Conservation (phyloP, 208 protist species). For the Trypanosoma scelopori region DNA sequence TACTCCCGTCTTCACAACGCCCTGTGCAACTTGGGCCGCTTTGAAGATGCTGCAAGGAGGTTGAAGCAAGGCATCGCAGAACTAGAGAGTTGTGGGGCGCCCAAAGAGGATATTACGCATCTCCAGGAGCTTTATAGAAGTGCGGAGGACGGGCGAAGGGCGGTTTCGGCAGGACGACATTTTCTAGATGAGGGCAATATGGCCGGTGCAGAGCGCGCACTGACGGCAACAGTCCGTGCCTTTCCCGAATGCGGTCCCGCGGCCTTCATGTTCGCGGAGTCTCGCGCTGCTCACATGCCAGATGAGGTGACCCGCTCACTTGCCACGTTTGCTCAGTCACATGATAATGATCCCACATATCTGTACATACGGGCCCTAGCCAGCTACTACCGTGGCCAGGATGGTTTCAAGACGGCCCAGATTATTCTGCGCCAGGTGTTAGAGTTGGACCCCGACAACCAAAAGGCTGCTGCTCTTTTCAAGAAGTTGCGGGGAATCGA, state of each 20-base stretch:
- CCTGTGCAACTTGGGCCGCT: conserved; percentile 70
- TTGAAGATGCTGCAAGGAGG: conserved; percentile 51
- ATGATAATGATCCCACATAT: conserved; percentile 60
- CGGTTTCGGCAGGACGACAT: conserved; percentile 30
- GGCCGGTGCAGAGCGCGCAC: conserved; percentile 34
- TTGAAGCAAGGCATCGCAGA: conserved; percentile 26
- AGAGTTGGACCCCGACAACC: conserved; percentile 79
- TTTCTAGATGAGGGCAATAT: conserved; percentile 41
- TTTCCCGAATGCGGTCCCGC: conserved; percentile 65
- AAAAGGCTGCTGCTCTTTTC: conserved; percentile 57
- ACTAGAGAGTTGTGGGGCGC: conserved; percentile 16
- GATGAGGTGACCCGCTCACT: conserved; percentile 62
- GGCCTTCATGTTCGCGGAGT: conserved; percentile 67
- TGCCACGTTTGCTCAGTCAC: conserved; percentile 39
- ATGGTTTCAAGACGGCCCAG: conserved; percentile 66
- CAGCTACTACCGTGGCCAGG: conserved; percentile 70
- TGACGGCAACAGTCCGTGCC: conserved; percentile 32
- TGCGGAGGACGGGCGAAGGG: conserved; percentile 50
- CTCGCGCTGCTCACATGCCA: conserved; percentile 39
- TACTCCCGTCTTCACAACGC: conserved; percentile 86
- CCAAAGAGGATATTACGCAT: conserved; percentile 42
- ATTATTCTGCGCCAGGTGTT: conserved; percentile 61
- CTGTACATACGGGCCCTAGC: conserved; percentile 68
- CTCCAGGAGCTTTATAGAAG: conserved; percentile 42
- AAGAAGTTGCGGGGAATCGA: conserved; percentile 76